Percentiles rank a stretch among this genome's conserved stretches.
Conservation (phyloP, 306 rosid genomes). For the Rosa chinensis region DNA sequence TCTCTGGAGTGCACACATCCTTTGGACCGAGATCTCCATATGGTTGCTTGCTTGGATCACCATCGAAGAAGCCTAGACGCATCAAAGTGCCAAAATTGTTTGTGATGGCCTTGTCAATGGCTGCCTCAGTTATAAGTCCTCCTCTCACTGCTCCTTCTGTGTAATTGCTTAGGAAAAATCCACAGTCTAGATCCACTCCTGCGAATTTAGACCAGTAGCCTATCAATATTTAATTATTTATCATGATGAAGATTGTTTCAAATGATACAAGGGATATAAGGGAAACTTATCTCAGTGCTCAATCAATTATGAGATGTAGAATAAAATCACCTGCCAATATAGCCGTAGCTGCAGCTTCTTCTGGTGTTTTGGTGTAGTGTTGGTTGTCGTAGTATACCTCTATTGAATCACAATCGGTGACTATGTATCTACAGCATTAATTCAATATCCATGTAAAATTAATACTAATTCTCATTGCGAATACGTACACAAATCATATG, state of each 20-base stretch:
- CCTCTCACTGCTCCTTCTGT: constrained; percentile 81
- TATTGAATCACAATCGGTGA: constrained; percentile 94
- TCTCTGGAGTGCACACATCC: constrained; percentile 72
- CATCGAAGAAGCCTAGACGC: constrained; percentile 94
- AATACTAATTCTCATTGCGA: neutral
- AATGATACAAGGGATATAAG: neutral
- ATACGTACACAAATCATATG: too few species aligned
- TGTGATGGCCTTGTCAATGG: constrained; percentile 64
- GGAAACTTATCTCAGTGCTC: neutral
- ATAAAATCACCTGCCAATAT: constrained; percentile 58
- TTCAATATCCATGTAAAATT: neutral
- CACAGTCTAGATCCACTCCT: constrained; percentile 93
- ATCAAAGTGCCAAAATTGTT: constrained; percentile 86
- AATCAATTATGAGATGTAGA: neutral
- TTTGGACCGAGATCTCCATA: constrained; percentile 90
- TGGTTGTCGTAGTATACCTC: constrained; percentile 68
- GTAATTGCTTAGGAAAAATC: constrained; percentile 55
- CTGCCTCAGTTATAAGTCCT: constrained; percentile 70
- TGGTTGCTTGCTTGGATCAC: constrained; percentile 72
- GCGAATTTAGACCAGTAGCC: constrained; percentile 10
- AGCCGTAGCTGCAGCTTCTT: constrained; percentile 89
- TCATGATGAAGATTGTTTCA: neutral
- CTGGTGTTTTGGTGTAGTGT: constrained; percentile 90
- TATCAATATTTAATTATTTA: neutral
- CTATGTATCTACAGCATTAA: constrained; percentile 65